Evolutionary conservation across 2,329 filamentous ascomycete genomes (phyloP).

Genomic region (Periglandula ipomoeae): DNA sequence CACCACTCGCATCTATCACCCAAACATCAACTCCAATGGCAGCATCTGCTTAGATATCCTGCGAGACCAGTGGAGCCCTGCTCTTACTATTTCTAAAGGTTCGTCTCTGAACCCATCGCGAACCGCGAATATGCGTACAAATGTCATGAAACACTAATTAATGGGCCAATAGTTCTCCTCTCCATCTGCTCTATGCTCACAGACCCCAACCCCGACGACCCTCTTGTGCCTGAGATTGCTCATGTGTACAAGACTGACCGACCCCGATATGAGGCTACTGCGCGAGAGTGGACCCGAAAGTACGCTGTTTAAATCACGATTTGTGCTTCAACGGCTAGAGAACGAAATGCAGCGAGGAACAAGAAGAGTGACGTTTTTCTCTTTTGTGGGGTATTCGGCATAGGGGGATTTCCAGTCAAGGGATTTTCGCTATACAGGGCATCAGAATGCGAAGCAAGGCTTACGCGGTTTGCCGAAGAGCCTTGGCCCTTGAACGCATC

Average conservation of each 20-base stretch:
- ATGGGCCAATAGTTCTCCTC: constrained; percentile 60
- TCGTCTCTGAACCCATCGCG: constrained; percentile 17
- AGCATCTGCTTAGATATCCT: constrained; percentile 98
- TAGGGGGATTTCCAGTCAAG: constrained; percentile 1
- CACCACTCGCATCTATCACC: constrained; percentile 98
- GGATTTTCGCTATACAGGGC: constrained; percentile 4
- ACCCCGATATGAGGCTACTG: constrained; percentile 89
- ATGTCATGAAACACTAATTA: constrained; percentile 7
- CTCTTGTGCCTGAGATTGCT: constrained; percentile 95
- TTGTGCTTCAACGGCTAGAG: background rate
- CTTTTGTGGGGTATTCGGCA: constrained; percentile 6
- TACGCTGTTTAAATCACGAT: constrained; percentile 67
- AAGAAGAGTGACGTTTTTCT: constrained; percentile 6
- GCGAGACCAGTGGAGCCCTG: constrained; percentile 98
- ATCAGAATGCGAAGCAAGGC: constrained; percentile 3
- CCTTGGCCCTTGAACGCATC: constrained; percentile 8
- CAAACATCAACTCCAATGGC: constrained; percentile 99
- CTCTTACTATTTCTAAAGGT: constrained; percentile 98
- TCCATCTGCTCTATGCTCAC: constrained; percentile 99
- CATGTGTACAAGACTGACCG: constrained; percentile 99
- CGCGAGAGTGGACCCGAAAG: constrained; percentile 97
- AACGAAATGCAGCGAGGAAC: background rate
- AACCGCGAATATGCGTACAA: background rate
- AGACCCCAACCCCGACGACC: constrained; percentile 98
- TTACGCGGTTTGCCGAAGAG: background rate